Conservation (phyloP, 805 yeast species). For the Soucietia sequanensis region DNA sequence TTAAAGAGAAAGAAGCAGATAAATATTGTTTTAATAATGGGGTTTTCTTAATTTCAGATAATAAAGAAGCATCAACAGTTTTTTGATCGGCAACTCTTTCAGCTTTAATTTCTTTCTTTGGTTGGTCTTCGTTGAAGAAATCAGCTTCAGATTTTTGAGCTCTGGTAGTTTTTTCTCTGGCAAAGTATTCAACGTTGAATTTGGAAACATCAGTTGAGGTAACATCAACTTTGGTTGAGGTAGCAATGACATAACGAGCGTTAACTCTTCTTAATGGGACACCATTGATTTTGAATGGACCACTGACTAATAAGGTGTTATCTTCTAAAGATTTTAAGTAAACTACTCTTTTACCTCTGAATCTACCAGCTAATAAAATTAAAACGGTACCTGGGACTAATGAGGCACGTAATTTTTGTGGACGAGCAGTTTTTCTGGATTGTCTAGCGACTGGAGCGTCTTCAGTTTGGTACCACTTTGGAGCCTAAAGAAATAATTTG, state of each 20-base stretch:
- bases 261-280: constrained; percentile 99
- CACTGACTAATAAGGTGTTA: constrained; percentile 94
- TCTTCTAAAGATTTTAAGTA: constrained; percentile 96
- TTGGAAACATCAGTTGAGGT: constrained; percentile 81
- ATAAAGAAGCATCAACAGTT: constrained; percentile 86
- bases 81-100: constrained; percentile 97
- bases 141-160: constrained; percentile 86
- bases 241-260: constrained; percentile 98
- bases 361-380: constrained; percentile 97
- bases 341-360: constrained; percentile 99
- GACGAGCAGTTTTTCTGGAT: constrained; percentile 87
- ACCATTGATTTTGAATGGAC: constrained; percentile 99
- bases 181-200: constrained; percentile 93
- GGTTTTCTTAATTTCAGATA: constrained; percentile 94
- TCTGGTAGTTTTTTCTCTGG: constrained; percentile 87
- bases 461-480: constrained; percentile 94
- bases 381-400: constrained; percentile 97
- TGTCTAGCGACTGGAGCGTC: constrained; percentile 83
- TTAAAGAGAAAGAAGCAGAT: constrained; percentile 92
- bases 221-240: constrained; percentile 88
- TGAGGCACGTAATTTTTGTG: constrained; percentile 93
- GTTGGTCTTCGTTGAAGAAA: constrained; percentile 74
- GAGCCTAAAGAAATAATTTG: constrained; percentile 58
- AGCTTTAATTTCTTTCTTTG: constrained; percentile 85
- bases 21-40: constrained; percentile 96